Percentiles rank a stretch among this genome's conserved stretches.
Evolutionary conservation across 1,139 yeast genomes (phyloP).

Genomic region (Pichia sp.): DNA sequence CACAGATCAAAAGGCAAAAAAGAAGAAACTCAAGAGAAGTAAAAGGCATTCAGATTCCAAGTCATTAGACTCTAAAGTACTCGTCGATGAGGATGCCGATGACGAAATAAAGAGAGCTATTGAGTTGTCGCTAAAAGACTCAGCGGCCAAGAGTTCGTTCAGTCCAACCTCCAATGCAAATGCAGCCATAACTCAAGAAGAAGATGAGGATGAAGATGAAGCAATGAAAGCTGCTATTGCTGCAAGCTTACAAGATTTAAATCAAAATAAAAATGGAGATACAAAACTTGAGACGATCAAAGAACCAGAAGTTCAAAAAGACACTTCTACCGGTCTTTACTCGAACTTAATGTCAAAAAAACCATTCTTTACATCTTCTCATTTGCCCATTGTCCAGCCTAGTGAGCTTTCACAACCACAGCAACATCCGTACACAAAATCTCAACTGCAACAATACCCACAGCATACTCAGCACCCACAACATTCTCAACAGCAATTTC

Average conservation of each 20-base stretch:
- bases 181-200: slow-evolving; percentile 25
- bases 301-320: slow-evolving; percentile 17
- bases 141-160: slow-evolving; percentile 8
- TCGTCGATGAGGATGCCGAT: slow-evolving; percentile 49
- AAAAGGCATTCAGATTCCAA: slow-evolving; percentile 5
- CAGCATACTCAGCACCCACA: not conserved
- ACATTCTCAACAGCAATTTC: slow-evolving; percentile 18
- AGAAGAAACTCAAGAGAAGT: slow-evolving; percentile 19
- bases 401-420: not conserved
- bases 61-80: not conserved
- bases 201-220: slow-evolving; percentile 75
- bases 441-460: not conserved
- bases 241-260: slow-evolving; percentile 79
- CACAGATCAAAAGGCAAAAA: slow-evolving; percentile 35
- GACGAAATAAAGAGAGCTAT: slow-evolving; percentile 77
- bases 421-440: slow-evolving; percentile 22
- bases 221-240: slow-evolving; percentile 93
- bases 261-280: slow-evolving; percentile 30
- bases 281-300: not conserved
- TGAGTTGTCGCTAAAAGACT: slow-evolving; percentile 68
- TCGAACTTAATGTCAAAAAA: slow-evolving; percentile 21
- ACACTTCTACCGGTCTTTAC: slow-evolving; percentile 27
- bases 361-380: not conserved
- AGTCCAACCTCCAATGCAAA: not conserved
- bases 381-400: not conserved